Evolutionary conservation across 2,329 filamentous ascomycete genomes (phyloP).

Genomic region (Parastagonospora nodorum): DNA sequence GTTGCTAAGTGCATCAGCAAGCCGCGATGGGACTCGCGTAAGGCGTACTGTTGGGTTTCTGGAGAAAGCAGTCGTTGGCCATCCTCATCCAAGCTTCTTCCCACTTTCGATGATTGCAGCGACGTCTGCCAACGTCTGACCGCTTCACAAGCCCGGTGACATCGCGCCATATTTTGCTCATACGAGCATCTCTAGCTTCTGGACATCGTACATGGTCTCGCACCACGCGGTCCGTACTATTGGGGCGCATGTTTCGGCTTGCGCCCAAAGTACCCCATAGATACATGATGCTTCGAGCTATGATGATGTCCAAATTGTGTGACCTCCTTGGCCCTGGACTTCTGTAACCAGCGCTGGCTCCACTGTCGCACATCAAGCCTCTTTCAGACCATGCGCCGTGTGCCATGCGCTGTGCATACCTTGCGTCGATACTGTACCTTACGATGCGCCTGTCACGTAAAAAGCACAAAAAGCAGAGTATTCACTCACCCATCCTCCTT

Average conservation of each 20-base stretch:
- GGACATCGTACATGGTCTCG: slow-evolving; percentile 12
- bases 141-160: slow-evolving; percentile 23
- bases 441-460: slow-evolving; percentile 25
- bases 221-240: slow-evolving; percentile 5
- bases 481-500: slow-evolving; percentile 89
- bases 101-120: slow-evolving; percentile 27
- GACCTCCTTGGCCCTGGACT: no score
- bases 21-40: slow-evolving; percentile 40
- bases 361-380: neutral
- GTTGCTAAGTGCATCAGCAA: slow-evolving; percentile 57
- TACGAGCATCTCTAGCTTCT: slow-evolving; percentile 14
- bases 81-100: slow-evolving; percentile 35
- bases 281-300: neutral
- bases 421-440: slow-evolving; percentile 18
- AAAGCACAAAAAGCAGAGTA: slow-evolving; percentile 8
- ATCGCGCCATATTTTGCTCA: slow-evolving; percentile 15
- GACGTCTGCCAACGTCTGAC: slow-evolving; percentile 28
- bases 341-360: no score
- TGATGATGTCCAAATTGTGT: neutral
- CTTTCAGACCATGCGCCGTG: neutral
- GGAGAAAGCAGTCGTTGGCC: slow-evolving; percentile 40
- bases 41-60: slow-evolving; percentile 39
- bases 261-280: slow-evolving; percentile 4
- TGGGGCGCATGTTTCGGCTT: neutral
- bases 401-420: neutral